Conservation (phyloP, 768 basidiomycete species). For the Mycena maculata region DNA sequence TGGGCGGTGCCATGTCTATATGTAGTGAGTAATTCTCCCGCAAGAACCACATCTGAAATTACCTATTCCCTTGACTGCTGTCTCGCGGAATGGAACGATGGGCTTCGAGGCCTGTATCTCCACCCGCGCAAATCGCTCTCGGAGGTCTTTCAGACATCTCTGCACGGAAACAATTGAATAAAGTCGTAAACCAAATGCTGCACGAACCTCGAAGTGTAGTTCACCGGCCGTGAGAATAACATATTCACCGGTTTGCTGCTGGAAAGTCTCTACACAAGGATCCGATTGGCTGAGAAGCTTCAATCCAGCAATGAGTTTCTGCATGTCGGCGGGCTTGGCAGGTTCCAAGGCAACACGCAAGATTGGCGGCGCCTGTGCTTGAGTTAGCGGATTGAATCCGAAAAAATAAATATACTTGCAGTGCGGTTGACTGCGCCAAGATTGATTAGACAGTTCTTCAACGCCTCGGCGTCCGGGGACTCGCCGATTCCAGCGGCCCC, state of each 20-base stretch:
- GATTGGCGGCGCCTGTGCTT: slow-evolving; percentile 81
- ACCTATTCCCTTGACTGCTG: slow-evolving; percentile 86
- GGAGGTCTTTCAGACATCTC: slow-evolving; percentile 96
- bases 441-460: slow-evolving; percentile 76
- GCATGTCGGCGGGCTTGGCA: slow-evolving; percentile 83
- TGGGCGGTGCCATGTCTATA: slow-evolving; percentile 89
- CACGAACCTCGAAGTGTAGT: slow-evolving; percentile 88
- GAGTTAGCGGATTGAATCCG: background rate
- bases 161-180: slow-evolving; percentile 44
- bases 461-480: slow-evolving; percentile 44
- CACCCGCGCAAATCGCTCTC: slow-evolving; percentile 93
- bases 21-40: background rate
- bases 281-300: slow-evolving; percentile 93
- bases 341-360: slow-evolving; percentile 97
- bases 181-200: background rate
- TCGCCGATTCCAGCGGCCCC: slow-evolving; percentile 54
- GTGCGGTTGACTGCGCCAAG: slow-evolving; percentile 76
- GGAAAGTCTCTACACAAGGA: slow-evolving; percentile 97
- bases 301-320: slow-evolving; percentile 86
- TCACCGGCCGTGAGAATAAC: slow-evolving; percentile 97
- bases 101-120: slow-evolving; percentile 95
- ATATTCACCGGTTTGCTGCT: slow-evolving; percentile 96
- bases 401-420: slow-evolving; percentile 54
- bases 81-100: slow-evolving; percentile 98
- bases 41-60: slow-evolving; percentile 24